Base-by-base conservation (phyloP, 169 alveolate species). In the Plasmodium falciparum region DNA sequence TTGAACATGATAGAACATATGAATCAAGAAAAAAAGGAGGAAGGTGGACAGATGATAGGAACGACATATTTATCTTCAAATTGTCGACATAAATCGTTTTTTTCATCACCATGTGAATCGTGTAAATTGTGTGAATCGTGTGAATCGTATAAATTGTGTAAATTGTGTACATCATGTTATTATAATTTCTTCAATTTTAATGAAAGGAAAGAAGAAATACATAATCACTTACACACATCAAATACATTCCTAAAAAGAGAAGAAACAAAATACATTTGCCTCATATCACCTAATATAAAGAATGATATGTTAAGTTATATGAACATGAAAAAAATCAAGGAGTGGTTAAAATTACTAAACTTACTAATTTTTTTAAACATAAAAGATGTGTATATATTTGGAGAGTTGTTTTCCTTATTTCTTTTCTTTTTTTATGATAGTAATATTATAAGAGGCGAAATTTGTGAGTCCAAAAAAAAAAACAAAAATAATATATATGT, bases 281-380 rank as follows among this genome's bases (percentile, higher is more conserved):
- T 83, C 11, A 56, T 83, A 20, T 83, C 91, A 2, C 91, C 91
- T 1, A 33, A 83, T n/a, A 45, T 29, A 56, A 56, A 69, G 59
- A 83, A 52, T 62, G 7, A 29, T 29, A 22, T 54, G 12, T 22
- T 83, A 73, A 50, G 24, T 54, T 12, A 20, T 3, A 12, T 59
- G 0, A 69, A 69, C 20, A 8, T 69, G n/a, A 59, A 2, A 24
- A 22, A 83, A 33, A 83, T 83, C 24, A 12, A 56, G 0, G 66
- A 83, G 29, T 83, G 91, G 91, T 15, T 83, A 8, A 83, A 83
- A 54, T 22, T 83, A 1, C 26, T 83, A 1, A 83, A 69, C 17
- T 3, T 83, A 2, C 15, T 62, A 12, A 69, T 83, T 33, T 69
- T 58, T 43, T 43, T 83, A 47, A 67, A 58, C 17, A 50, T 69